Percentiles rank a stretch among this genome's conserved stretches.
These are phyloP conservation scores for Pulchroboletus neoregius DNA, from an alignment of 1,284 basidiomycete species.

Conservation along the genomic window DNA sequence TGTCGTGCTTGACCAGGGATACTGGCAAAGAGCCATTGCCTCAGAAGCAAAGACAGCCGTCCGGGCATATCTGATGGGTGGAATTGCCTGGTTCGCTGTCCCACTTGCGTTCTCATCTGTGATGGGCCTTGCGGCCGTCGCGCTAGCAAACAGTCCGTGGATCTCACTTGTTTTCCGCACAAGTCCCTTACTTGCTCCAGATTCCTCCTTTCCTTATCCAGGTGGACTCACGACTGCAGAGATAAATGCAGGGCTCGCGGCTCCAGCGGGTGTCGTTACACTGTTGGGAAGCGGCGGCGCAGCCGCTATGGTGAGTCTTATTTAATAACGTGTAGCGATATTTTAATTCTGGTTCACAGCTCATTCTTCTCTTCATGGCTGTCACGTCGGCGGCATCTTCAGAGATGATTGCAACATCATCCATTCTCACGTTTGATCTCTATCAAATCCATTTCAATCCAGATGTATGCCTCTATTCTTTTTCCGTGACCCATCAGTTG, in stretches of 20 bases:
- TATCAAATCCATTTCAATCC: constrained; percentile 39
- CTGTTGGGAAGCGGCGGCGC: constrained; percentile 29
- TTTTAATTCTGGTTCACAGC: constrained; percentile 1
- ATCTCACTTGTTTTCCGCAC: neutral
- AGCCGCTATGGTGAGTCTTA: neutral
- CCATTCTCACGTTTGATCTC: constrained; percentile 44
- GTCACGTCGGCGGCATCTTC: constrained; percentile 44
- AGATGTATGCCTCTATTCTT: constrained; percentile 31
- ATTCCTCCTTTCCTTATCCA: constrained; percentile 12
- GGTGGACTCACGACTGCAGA: constrained; percentile 17
- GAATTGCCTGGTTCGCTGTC: constrained; percentile 38
- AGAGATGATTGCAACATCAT: constrained; percentile 46
- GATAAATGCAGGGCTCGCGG: constrained; percentile 32
- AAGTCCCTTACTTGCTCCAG: neutral
- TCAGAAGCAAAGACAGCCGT: constrained; percentile 31
- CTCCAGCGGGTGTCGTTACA: constrained; percentile 34
- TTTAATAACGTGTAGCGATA: neutral
- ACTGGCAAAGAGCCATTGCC: constrained; percentile 31
- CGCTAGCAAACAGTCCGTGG: constrained; percentile 20
- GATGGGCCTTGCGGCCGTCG: constrained; percentile 40
- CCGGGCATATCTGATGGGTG: constrained; percentile 35
- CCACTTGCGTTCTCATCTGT: constrained; percentile 41
- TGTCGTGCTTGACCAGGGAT: constrained; percentile 19
- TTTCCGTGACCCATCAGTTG: neutral
- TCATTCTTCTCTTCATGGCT: constrained; percentile 39